A percentile compares a stretch with the other conserved stretches of the same genome.
Evolutionary conservation across 257 asterid species (phyloP).

Genomic region (Ilex asprella): DNA sequence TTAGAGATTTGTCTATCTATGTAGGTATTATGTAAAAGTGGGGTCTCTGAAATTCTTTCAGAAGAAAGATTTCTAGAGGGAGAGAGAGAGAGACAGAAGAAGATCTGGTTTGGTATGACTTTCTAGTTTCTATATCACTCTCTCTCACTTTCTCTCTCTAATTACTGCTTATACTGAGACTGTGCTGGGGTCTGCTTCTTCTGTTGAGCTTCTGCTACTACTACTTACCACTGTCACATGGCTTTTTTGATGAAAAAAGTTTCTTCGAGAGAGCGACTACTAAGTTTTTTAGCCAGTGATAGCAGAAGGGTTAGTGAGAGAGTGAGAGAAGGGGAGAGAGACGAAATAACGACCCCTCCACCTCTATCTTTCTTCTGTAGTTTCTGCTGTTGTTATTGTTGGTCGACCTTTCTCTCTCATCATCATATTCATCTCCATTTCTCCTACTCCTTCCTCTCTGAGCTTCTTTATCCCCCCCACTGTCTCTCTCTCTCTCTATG

Average conservation of each 20-base stretch:
- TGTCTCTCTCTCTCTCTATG: neutral
- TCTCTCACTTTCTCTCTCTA: no score
- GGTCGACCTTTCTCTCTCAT: constrained; percentile 10
- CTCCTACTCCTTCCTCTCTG: constrained; percentile 8
- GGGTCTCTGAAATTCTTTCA: constrained; percentile 45
- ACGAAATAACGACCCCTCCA: constrained; percentile 9
- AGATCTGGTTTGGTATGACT: constrained; percentile 7
- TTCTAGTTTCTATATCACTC: constrained; percentile 2
- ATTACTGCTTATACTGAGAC: neutral
- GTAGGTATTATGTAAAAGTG: constrained; percentile 18
- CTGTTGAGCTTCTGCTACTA: constrained; percentile 17
- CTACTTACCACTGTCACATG: constrained; percentile 26
- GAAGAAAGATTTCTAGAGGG: neutral
- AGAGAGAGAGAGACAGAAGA: constrained; percentile 3
- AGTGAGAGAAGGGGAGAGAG: constrained; percentile 11
- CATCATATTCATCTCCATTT: neutral
- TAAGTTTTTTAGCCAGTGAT: constrained; percentile 25
- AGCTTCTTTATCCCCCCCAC: constrained; percentile 10
- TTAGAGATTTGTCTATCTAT: no score
- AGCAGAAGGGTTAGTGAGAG: constrained; percentile 11
- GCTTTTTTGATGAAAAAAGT: constrained; percentile 29
- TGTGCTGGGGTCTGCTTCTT: constrained; percentile 12
- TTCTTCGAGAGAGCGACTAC: constrained; percentile 17
- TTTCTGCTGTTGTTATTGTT: constrained; percentile 6
- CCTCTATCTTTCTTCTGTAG: neutral